Conservation (phyloP, 2,329 filamentous ascomycete genomes). For the Aspergillus pseudonomiae region DNA sequence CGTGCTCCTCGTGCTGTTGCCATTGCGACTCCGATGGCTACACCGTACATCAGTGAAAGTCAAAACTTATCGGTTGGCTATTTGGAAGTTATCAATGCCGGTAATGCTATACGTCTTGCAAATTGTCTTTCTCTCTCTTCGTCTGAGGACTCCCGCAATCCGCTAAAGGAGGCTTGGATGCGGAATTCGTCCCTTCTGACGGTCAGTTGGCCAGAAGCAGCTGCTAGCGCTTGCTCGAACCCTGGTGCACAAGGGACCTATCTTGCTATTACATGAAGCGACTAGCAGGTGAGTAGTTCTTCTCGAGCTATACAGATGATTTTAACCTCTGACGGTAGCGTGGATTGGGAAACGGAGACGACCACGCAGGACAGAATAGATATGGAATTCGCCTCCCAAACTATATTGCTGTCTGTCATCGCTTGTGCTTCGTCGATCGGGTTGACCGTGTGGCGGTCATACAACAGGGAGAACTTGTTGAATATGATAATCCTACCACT, state of each 20-base stretch:
- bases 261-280: slow-evolving; percentile 24
- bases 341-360: slow-evolving; percentile 22
- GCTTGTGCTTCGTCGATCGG: slow-evolving; percentile 29
- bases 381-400: slow-evolving; percentile 27
- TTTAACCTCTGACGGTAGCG: slow-evolving; percentile 2
- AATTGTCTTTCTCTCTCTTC: neutral
- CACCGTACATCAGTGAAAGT: slow-evolving; percentile 17
- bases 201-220: slow-evolving; percentile 73
- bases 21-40: slow-evolving; percentile 22
- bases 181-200: slow-evolving; percentile 41
- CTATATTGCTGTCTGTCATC: slow-evolving; percentile 33
- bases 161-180: slow-evolving; percentile 27
- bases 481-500: slow-evolving; percentile 11
- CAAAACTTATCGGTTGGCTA: neutral
- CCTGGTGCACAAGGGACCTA: slow-evolving; percentile 45
- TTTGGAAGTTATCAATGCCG: neutral
- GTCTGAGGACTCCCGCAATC: neutral
- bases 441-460: slow-evolving; percentile 32
- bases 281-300: slow-evolving; percentile 20
- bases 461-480: slow-evolving; percentile 25
- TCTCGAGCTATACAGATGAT: neutral
- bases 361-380: slow-evolving; percentile 32
- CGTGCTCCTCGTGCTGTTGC: slow-evolving; percentile 22
- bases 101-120: neutral
- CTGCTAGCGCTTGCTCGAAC: slow-evolving; percentile 72